These are phyloP conservation scores for Podospora australis DNA, from an alignment of 495 filamentous ascomycete genomes.

Conservation along the genomic window DNA sequence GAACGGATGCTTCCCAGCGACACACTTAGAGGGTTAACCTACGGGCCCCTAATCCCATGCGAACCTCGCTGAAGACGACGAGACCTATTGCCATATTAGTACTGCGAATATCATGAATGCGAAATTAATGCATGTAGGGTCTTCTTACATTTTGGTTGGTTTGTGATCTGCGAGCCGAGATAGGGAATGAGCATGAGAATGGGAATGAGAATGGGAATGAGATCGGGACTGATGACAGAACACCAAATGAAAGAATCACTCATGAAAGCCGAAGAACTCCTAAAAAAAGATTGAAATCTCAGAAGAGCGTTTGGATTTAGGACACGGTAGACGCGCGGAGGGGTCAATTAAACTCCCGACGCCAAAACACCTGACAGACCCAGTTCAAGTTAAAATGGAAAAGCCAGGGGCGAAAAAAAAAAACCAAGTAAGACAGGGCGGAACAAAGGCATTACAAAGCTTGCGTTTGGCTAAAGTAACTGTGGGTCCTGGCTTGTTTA, in stretches of 20 bases:
- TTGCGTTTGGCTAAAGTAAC: no score
- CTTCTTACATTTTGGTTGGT: slow-evolving; percentile 3
- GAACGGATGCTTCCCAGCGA: background rate
- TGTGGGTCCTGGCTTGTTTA: no score
- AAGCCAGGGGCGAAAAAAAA: background rate
- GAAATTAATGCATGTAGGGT: background rate
- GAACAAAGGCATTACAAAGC: no score
- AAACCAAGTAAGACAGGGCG: background rate
- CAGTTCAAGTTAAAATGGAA: background rate
- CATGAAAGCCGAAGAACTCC: background rate
- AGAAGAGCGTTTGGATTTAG: background rate
- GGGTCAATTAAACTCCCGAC: slow-evolving; percentile 25
- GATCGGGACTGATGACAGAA: no score
- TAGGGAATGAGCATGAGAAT: background rate
- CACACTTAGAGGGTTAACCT: slow-evolving; percentile 6
- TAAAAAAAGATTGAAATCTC: no score
- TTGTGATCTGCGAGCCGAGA: background rate
- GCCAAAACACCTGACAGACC: slow-evolving; percentile 25
- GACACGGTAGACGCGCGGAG: slow-evolving; percentile 24
- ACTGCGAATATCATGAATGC: background rate
- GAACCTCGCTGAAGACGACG: slow-evolving; percentile 9
- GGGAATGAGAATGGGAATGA: background rate
- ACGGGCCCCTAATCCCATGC: slow-evolving; percentile 31
- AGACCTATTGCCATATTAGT: slow-evolving; percentile 13
- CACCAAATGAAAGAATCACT: background rate